phyloP scores from a whole-genome alignment of 2,329 filamentous ascomycete species.

The Cladophialophora psammophila region DNA sequence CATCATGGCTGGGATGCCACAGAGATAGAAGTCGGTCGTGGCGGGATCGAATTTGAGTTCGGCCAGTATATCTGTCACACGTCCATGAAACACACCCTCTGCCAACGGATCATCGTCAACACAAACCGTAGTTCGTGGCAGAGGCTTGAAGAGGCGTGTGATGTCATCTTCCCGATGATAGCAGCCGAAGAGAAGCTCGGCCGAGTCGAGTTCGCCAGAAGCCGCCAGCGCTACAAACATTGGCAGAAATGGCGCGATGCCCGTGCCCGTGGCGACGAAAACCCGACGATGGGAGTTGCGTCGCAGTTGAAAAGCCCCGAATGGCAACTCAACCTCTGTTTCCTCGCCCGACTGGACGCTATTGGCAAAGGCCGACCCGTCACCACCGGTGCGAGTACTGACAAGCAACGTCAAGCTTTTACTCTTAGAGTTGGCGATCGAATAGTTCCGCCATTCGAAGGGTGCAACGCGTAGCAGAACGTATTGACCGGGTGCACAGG shows the following conservation, averaged over 20 bases:
- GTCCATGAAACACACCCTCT: not conserved
- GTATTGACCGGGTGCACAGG: not conserved
- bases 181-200: constrained; percentile 1
- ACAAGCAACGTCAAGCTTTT: not conserved
- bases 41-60: not conserved
- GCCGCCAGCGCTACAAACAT: constrained; percentile 1
- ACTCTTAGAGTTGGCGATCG: not conserved
- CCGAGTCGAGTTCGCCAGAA: not conserved
- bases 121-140: not conserved
- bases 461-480: not conserved
- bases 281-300: not conserved
- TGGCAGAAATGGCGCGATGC: not conserved
- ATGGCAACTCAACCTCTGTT: not conserved
- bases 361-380: not conserved
- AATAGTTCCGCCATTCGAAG: not conserved
- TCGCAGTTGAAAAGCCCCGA: not conserved
- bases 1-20: not conserved
- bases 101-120: not conserved
- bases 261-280: not conserved
- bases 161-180: not conserved
- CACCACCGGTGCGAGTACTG: not conserved
- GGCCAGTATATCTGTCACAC: not conserved
- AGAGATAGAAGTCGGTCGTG: not conserved
- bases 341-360: not conserved
- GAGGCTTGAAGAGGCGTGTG: not conserved